A percentile compares a stretch with the other conserved stretches of the same genome.
phyloP scores from a whole-genome alignment of 2,329 filamentous ascomycete genomes.

The Dactylellina drechsleri region DNA sequence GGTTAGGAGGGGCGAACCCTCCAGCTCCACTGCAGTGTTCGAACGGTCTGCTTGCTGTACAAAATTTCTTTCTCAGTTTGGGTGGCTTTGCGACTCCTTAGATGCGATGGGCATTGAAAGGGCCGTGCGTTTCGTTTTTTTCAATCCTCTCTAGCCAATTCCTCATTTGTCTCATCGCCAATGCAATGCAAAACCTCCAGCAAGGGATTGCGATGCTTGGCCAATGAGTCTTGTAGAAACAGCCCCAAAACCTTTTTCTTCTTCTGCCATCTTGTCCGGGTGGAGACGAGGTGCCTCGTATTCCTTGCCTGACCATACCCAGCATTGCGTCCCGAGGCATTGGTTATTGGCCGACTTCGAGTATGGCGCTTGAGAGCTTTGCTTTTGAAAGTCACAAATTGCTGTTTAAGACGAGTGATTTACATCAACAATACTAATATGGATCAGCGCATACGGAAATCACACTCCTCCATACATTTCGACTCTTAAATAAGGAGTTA shows the following conservation, averaged over 20 bases:
- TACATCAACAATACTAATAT: conserved; percentile 25
- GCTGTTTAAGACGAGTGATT: conserved; percentile 29
- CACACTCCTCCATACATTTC: no score
- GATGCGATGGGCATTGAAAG: conserved; percentile 25
- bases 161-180: conserved; percentile 25
- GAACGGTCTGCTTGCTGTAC: no score
- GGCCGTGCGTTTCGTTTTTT: conserved; percentile 38
- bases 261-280: conserved; percentile 15
- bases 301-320: conserved; percentile 30
- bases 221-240: conserved; percentile 8
- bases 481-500: no score
- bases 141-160: conserved; percentile 6
- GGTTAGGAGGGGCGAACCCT: neutral
- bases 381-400: conserved; percentile 15
- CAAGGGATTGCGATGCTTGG: neutral
- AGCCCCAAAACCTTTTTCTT: neutral
- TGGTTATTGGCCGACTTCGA: conserved; percentile 35
- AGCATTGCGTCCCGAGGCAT: conserved; percentile 17
- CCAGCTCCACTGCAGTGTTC: no score
- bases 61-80: neutral
- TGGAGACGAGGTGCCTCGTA: conserved; percentile 47
- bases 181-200: conserved; percentile 9
- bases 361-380: conserved; percentile 1
- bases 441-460: neutral
- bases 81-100: neutral